These are phyloP conservation scores for Huntiella abstrusa DNA, from an alignment of 2,329 filamentous ascomycete genomes.

Conservation along the genomic window DNA sequence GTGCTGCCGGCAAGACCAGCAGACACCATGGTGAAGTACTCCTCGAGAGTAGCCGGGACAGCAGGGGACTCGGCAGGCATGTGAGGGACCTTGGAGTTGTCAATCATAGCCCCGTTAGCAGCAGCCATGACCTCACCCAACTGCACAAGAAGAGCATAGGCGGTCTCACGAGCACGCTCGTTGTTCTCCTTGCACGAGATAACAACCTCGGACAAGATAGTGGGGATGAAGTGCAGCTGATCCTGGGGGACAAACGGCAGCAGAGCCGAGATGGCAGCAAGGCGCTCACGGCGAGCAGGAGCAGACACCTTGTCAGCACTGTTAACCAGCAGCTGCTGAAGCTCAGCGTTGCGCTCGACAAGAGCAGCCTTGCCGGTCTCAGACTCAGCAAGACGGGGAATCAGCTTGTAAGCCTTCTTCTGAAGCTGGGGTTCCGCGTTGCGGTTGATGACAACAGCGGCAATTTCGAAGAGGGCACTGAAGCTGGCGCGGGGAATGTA, in stretches of 20 bases:
- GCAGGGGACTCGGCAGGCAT: conserved; percentile 68
- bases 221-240: conserved; percentile 82
- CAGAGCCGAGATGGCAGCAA: conserved; percentile 65
- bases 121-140: conserved; percentile 64
- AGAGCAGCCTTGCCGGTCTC: conserved; percentile 60
- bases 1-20: conserved; percentile 83
- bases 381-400: conserved; percentile 73
- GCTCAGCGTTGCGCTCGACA: conserved; percentile 51
- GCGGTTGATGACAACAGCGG: conserved; percentile 62
- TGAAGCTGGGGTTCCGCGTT: conserved; percentile 78
- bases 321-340: conserved; percentile 63
- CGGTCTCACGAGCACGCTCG: conserved; percentile 73
- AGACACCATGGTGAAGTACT: conserved; percentile 96
- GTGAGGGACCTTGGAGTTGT: conserved; percentile 70
- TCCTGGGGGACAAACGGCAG: conserved; percentile 58
- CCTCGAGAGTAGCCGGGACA: conserved; percentile 67
- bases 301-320: conserved; percentile 72
- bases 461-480: conserved; percentile 66
- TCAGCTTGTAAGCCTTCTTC: conserved; percentile 98
- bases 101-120: conserved; percentile 51
- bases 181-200: conserved; percentile 96
- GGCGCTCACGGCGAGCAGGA: conserved; percentile 68
- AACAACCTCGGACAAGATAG: conserved; percentile 81
- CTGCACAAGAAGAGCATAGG: conserved; percentile 75
- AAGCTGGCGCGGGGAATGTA: conserved; percentile 84